A percentile compares a stretch with the other conserved stretches of the same genome.
Conservation (phyloP, 2,329 filamentous ascomycete species). For the Myriosclerotinia curreyana region DNA sequence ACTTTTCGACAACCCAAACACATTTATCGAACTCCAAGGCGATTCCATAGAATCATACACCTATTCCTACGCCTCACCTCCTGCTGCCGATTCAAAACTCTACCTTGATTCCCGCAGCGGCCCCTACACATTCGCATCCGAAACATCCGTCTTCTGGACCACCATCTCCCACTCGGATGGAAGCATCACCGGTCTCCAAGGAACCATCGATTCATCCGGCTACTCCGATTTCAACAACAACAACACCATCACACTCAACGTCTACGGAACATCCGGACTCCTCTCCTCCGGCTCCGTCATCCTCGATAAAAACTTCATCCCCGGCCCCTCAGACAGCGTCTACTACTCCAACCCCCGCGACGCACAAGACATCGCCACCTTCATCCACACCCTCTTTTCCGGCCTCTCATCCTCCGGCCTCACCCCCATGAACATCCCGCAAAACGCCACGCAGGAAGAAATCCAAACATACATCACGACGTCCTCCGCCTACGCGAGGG, state of each 20-base stretch:
- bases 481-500: constrained; percentile 47
- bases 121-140: constrained; percentile 52
- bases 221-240: constrained; percentile 42
- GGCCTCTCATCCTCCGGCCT: constrained; percentile 44
- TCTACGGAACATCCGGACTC: constrained; percentile 56
- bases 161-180: constrained; percentile 46
- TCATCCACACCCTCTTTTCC: constrained; percentile 51
- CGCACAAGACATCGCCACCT: constrained; percentile 48
- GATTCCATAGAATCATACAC: constrained; percentile 47
- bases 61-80: constrained; percentile 47
- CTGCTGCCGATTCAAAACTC: constrained; percentile 43
- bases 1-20: constrained; percentile 56
- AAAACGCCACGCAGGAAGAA: constrained; percentile 46
- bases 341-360: constrained; percentile 51
- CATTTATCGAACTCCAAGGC: constrained; percentile 49
- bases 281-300: constrained; percentile 48
- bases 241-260: constrained; percentile 53
- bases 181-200: constrained; percentile 47
- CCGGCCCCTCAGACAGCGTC: constrained; percentile 43
- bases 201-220: constrained; percentile 51
- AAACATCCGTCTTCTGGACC: constrained; percentile 54
- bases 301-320: constrained; percentile 46
- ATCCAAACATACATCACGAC: constrained; percentile 52
- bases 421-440: constrained; percentile 49
- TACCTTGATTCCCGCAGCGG: constrained; percentile 51